Evolutionary conservation across 352 stramenopile genomes (phyloP), one percentile per base, ranked within the genome.

Genomic region (Phytophthora tubulina): DNA sequence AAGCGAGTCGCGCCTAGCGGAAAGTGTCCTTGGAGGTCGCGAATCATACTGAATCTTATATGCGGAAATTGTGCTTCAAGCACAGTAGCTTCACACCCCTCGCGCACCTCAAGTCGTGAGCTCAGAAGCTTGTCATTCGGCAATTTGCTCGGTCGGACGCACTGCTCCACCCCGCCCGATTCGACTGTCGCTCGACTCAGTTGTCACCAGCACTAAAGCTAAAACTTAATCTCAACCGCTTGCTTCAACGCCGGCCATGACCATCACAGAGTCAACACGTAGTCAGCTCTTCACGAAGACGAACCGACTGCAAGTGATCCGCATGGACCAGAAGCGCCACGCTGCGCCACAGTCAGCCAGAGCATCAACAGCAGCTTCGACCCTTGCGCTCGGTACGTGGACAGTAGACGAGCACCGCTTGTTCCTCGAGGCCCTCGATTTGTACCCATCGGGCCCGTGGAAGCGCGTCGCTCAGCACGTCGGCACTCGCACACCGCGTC

Each of bases 371-470:
- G 13, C 27, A 6, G 2, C 65, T 41, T 45, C 48, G n/a, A 14
- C 45, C 6, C 15, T 49, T 55, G 36, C 56, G 9, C 36, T 63
- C 10, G 70, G 70, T 51, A 76, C 67, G 36, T 78, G 71, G 71
- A 78, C 66, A 1, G 35, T 58, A 10, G 45, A 67, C 13, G 71
- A 78, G 48, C 71, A 78, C 50, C 30, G 70, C 6, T 67, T 65
- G 49, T 78, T 78, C 60, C 61, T 78, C 14, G 59, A 70, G 48
- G 71, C 45, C 0, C 54, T 78, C 33, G 66, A 83, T 21, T 56
- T 80, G 62, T 86, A 82, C 55, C 81, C 81, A 27, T 76, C 68
- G 0, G 80, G 82, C 10, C 80, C 82, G 44, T 90, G 78, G 80
- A 86, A 86, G 42, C 63, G 62, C 10, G 72, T 88, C 17, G 79